Evolutionary conservation across 2,329 filamentous ascomycete genomes (phyloP).

Genomic region (Dendrostoma leiphaemia): DNA sequence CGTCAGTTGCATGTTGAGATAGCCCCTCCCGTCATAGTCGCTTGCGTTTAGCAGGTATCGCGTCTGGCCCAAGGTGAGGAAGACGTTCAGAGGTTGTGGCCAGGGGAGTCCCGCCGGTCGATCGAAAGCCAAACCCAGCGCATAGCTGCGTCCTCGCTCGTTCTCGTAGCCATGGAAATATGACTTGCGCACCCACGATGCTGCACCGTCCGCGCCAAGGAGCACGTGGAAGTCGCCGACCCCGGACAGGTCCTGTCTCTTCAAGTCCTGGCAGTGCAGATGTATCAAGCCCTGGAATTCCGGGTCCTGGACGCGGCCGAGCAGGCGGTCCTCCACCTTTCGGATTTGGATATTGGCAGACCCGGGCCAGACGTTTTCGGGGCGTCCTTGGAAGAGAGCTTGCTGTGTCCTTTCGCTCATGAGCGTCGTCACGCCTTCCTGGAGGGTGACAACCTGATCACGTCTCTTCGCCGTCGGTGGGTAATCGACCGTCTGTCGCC

Average conservation of each 20-base stretch:
- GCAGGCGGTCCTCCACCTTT: constrained; percentile 35
- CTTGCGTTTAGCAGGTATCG: constrained; percentile 35
- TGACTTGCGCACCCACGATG: constrained; percentile 32
- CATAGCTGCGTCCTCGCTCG: constrained; percentile 32
- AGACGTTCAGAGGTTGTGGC: constrained; percentile 35
- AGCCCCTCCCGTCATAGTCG: constrained; percentile 31
- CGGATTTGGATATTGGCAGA: constrained; percentile 37
- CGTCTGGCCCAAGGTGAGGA: constrained; percentile 35
- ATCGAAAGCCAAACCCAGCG: constrained; percentile 33
- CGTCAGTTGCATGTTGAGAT: constrained; percentile 36
- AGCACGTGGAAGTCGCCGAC: constrained; percentile 35
- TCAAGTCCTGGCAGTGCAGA: constrained; percentile 31
- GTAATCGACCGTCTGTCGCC: constrained; percentile 25
- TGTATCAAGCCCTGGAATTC: constrained; percentile 31
- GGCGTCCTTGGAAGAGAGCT: constrained; percentile 30
- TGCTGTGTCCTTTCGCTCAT: constrained; percentile 27
- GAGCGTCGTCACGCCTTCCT: constrained; percentile 32
- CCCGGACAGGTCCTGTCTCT: constrained; percentile 27
- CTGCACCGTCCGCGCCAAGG: constrained; percentile 34
- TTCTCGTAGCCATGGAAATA: constrained; percentile 35
- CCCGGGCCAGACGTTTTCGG: constrained; percentile 34
- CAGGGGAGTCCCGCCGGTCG: constrained; percentile 31
- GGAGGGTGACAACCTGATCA: constrained; percentile 35
- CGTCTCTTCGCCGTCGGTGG: constrained; percentile 29
- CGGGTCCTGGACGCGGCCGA: constrained; percentile 31